Evolutionary conservation across 257 asterid genomes (phyloP), one percentile per base, ranked within the genome.

Genomic region (Nicotiana attenuata): DNA sequence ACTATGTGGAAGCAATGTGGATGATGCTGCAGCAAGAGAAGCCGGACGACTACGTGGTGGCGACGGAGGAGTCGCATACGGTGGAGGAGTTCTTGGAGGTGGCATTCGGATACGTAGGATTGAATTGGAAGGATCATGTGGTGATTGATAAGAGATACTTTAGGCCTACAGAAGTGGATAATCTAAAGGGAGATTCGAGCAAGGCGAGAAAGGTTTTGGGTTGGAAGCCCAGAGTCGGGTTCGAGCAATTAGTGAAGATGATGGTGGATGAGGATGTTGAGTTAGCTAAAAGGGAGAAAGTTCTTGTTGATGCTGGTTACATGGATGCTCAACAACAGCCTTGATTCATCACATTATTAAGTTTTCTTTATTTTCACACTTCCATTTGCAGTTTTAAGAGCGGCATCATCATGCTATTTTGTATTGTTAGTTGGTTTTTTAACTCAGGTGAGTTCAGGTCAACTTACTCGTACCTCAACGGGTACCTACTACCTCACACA

Each of bases 281-380:
- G 77, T 83, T 92, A 89, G 99, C 99, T 0, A 94, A 94, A 85
- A 96, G 99, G 52, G 99, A 96, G 85, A 96, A 96, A 66, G 95
- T 96, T 85, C 99, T 96, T 83, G 99, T 96, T 67, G 98, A 94
- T 89, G 97, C 97, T n/a, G 99, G 99, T 5, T 96, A 69, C 81
- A 84, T 96, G 97, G 99, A 96, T 87, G 98, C 99, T 45, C 98
- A 94, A 81, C 99, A 96, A 84, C 99, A 96, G 90, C 99, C 97
- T 77, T 95, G 91, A 91, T 19, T 6, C 50, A 56, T 67, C 28
- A 29, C 73, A 65, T 31, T 31, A 65, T 7, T 31, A 65, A 14
- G 10, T 60, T 75, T 56, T 75, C 63, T 47, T 24, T 75, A 50
- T 47, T 73, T 17, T 56, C 63, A 24, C 63, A 15, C 38, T 73